Percentiles rank a stretch among this genome's conserved stretches.
Evolutionary conservation across 129 eudicot species (phyloP).

Genomic region (Ambrosia artemisiifolia): DNA sequence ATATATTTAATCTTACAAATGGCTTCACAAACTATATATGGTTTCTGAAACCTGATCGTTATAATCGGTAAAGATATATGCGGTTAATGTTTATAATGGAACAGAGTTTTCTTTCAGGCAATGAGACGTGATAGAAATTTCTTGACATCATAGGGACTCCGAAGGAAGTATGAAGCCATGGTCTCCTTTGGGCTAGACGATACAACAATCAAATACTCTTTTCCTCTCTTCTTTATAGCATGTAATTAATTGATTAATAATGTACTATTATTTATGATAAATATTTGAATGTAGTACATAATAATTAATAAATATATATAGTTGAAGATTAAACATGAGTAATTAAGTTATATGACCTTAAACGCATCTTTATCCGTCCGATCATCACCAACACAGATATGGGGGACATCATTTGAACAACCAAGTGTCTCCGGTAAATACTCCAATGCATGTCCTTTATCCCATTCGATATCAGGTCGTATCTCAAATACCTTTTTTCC

Average conservation of each 20-base stretch:
- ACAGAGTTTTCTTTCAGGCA: too few relatives aligned
- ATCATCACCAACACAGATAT: slow-evolving; percentile 21
- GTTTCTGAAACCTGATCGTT: too few relatives aligned
- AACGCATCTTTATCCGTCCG: slow-evolving; percentile 43
- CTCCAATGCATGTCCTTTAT: slow-evolving; percentile 44
- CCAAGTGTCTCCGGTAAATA: slow-evolving; percentile 38
- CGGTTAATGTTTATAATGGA: too few relatives aligned
- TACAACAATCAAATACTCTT: slow-evolving; percentile 35
- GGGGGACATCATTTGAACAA: slow-evolving; percentile 32
- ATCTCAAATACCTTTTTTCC: slow-evolving; percentile 51
- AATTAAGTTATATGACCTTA: slow-evolving; percentile 17
- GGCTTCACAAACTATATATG: too few relatives aligned
- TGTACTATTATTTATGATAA: neutral
- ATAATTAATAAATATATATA: too few relatives aligned
- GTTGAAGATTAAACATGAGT: too few relatives aligned
- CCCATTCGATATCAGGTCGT: slow-evolving; percentile 47
- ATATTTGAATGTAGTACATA: too few relatives aligned
- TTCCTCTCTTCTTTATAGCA: slow-evolving; percentile 19
- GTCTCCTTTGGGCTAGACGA: slow-evolving; percentile 39
- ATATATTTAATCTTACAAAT: too few relatives aligned
- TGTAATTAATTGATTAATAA: too few relatives aligned
- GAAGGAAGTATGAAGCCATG: slow-evolving; percentile 38
- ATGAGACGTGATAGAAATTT: slow-evolving; percentile 23
- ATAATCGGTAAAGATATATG: too few relatives aligned
- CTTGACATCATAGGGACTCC: slow-evolving; percentile 35